phyloP scores from a whole-genome alignment of 192 early-diverging fungal species.

The Backusella sp. region DNA sequence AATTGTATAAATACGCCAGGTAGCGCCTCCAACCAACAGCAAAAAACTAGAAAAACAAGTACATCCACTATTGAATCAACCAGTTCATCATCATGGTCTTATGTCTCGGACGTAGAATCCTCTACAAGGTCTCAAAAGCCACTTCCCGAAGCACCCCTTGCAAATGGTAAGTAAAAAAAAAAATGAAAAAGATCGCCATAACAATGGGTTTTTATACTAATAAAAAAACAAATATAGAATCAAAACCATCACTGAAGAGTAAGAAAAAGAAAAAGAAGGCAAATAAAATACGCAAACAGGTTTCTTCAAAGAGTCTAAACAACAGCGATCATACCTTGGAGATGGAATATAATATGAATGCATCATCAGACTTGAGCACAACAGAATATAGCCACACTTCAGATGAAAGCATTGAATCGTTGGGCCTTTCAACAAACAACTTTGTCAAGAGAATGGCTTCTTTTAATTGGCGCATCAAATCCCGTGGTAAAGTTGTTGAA shows the following conservation, averaged over 20 bases:
- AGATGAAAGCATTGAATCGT: not conserved
- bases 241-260: not conserved
- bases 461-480: conserved; percentile 16
- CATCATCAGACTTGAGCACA: not conserved
- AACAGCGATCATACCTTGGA: not conserved
- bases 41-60: conserved; percentile 3
- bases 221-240: not conserved
- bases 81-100: conserved; percentile 6
- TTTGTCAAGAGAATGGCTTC: conserved; percentile 17
- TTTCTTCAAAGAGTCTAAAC: not conserved
- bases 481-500: conserved; percentile 1
- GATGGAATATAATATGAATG: not conserved
- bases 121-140: not conserved
- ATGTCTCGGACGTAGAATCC: conserved; percentile 1
- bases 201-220: not conserved
- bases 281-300: not conserved
- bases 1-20: not conserved
- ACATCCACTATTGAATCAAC: conserved; percentile 12
- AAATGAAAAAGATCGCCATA: not conserved
- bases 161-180: not conserved
- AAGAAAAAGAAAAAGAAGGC: not conserved
- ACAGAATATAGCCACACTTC: not conserved
- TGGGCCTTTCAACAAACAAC: not conserved
- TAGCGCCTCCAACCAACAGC: not conserved
- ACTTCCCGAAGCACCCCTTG: not conserved